Percentiles rank a stretch among this genome's conserved stretches.
phyloP scores from a whole-genome alignment of 1,139 yeast species.

The Yamadazyma sp. region DNA sequence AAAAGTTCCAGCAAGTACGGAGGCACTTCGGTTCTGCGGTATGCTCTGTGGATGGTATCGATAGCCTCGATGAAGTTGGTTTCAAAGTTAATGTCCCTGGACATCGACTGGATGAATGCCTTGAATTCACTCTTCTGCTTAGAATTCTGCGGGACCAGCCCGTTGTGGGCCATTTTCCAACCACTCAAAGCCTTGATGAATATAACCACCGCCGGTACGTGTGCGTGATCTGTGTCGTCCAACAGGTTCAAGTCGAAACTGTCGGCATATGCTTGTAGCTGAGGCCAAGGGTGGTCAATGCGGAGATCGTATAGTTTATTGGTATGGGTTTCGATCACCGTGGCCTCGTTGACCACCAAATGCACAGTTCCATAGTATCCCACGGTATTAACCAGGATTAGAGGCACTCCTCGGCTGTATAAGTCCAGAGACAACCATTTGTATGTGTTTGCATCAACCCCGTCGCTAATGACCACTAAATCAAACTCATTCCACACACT shows the following conservation, averaged over 20 bases:
- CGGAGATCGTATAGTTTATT: constrained; percentile 67
- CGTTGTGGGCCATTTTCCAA: constrained; percentile 40
- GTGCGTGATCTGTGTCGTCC: constrained; percentile 56
- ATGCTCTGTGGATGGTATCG: constrained; percentile 53
- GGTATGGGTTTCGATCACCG: constrained; percentile 75
- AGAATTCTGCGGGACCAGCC: constrained; percentile 42
- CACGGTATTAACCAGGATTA: constrained; percentile 50
- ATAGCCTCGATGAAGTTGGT: constrained; percentile 75
- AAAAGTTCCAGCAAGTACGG: constrained; percentile 12
- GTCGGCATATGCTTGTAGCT: constrained; percentile 54
- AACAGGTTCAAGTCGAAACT: constrained; percentile 48
- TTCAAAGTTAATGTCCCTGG: constrained; percentile 41
- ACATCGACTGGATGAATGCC: constrained; percentile 31
- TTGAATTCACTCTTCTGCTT: constrained; percentile 53
- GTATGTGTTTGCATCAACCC: constrained; percentile 18
- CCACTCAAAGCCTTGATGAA: constrained; percentile 54
- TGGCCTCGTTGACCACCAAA: constrained; percentile 50
- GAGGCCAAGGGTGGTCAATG: constrained; percentile 74
- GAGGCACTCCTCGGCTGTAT: constrained; percentile 51
- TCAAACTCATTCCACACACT: constrained; percentile 53
- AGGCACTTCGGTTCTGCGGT: constrained; percentile 43
- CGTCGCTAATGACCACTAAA: constrained; percentile 52
- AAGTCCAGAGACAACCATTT: constrained; percentile 33
- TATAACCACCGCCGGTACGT: constrained; percentile 73
- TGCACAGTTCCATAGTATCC: constrained; percentile 74